Evolutionary conservation across 2,329 filamentous ascomycete genomes (phyloP), one percentile per base, ranked within the genome.

Genomic region (Alternaria novae-zelandiae): DNA sequence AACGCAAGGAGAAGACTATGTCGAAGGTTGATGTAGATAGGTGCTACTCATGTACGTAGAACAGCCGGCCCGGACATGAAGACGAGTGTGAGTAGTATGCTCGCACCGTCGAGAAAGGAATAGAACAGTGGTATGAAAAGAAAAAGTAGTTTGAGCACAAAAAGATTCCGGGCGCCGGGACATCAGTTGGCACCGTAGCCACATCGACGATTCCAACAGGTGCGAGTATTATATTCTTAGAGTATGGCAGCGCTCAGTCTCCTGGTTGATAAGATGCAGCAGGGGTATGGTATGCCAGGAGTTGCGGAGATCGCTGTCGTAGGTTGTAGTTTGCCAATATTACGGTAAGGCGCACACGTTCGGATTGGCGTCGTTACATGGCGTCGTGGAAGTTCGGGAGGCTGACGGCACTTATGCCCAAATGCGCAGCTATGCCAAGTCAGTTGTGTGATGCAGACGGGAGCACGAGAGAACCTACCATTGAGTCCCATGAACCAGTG

Each of bases 401-500:
- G 68, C 59, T 60, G 54, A 63, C 26, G 50, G 67, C 63, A 49
- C 68, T 77, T 79, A 85, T 81, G 84, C 84, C 84, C 84, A 86
- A 74, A 86, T 84, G 63, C 84, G 83, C 63, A 86, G 79, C 84
- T 86, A 72, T 54, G 54, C 25, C 28, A 63, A 44, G 72, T 79
- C 53, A 78, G 76, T 63, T 60, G 64, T 61, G 55, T 21, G 21
- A 32, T 26, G 30, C 21, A 49, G 23, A 54, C 36, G 25, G 43
- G n/a, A n/a, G 32, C 30, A 36, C 57, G 20, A 12, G 57, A 47
- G 70, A 59, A 87, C 93, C 85, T 88, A 98, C 96, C 86, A 97
- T 88, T 77, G 96, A 97, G 85, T 99, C 96, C 96, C 96, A 99
- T 73, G 96, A 99, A 82, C 96, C 96, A 78, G 96, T 99, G 88